phyloP scores from a whole-genome alignment of 768 basidiomycete species.

The Pleurotus sapidus region DNA sequence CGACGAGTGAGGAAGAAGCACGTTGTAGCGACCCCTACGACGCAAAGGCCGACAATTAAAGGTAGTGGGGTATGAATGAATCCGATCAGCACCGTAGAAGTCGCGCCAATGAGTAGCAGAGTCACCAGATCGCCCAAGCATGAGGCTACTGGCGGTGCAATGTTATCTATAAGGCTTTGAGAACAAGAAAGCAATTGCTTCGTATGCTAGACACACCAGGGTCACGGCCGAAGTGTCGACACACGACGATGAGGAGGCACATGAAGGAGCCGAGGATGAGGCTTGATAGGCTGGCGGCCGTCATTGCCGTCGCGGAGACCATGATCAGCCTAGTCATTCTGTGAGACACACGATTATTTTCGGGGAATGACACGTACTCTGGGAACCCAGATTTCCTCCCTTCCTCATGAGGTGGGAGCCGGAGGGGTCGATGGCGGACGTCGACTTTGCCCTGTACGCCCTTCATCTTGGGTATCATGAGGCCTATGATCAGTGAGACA shows the following conservation, averaged over 20 bases:
- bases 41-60: conserved; percentile 47
- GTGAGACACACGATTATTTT: no score
- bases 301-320: conserved; percentile 77
- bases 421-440: not conserved
- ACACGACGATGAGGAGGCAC: conserved; percentile 78
- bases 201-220: conserved; percentile 55
- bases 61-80: conserved; percentile 67
- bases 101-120: conserved; percentile 72
- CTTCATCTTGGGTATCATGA: conserved; percentile 45
- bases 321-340: conserved; percentile 57
- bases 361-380: conserved; percentile 26
- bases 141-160: conserved; percentile 90
- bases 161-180: conserved; percentile 65
- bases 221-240: conserved; percentile 72
- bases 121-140: conserved; percentile 93
- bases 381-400: conserved; percentile 32
- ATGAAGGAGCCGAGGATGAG: conserved; percentile 89
- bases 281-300: conserved; percentile 75
- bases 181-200: not conserved
- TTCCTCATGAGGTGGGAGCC: conserved; percentile 12
- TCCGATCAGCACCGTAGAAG: conserved; percentile 70
- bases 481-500: conserved; percentile 70
- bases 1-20: conserved; percentile 57
- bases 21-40: conserved; percentile 41
- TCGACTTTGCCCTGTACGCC: conserved; percentile 12